A percentile compares a stretch with the other conserved stretches of the same genome.
phyloP scores from a whole-genome alignment of 331 rosid genomes.

The Erythrophleum ivorense region DNA sequence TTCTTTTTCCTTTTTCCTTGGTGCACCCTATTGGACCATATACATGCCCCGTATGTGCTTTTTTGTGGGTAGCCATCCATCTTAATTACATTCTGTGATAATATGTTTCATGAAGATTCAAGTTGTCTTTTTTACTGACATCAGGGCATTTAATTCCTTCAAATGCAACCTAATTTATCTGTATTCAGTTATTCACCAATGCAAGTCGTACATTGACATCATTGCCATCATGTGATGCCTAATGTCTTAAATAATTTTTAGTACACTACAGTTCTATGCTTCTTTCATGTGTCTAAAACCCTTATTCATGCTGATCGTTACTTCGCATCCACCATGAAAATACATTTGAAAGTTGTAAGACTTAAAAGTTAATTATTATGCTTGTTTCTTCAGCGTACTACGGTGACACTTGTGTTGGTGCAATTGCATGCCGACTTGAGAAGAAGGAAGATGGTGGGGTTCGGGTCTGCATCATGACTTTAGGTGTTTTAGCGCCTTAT shows the following conservation, averaged over 20 bases:
- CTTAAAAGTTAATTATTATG: neutral
- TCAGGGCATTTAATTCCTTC: neutral
- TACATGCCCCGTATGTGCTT: neutral
- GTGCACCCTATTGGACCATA: neutral
- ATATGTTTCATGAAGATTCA: neutral
- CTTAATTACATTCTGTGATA: neutral
- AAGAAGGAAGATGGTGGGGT: slow-evolving; percentile 61
- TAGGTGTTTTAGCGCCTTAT: slow-evolving; percentile 90
- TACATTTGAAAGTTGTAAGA: neutral
- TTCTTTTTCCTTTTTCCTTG: neutral
- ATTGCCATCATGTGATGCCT: neutral
- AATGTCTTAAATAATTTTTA: neutral
- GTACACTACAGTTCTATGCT: neutral
- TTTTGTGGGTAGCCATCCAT: neutral
- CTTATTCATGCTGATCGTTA: neutral
- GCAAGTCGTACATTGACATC: neutral
- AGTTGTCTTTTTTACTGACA: neutral
- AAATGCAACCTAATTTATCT: neutral
- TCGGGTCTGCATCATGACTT: slow-evolving; percentile 82
- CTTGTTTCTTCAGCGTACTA: slow-evolving; percentile 54
- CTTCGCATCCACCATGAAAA: neutral
- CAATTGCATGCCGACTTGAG: slow-evolving; percentile 68
- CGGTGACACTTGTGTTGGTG: slow-evolving; percentile 63
- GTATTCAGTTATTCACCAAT: neutral
- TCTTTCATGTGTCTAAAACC: neutral